Evolutionary conservation across 805 yeast species (phyloP), one percentile per base, ranked within the genome.

Genomic region (Hanseniaspora jakobsenii): DNA sequence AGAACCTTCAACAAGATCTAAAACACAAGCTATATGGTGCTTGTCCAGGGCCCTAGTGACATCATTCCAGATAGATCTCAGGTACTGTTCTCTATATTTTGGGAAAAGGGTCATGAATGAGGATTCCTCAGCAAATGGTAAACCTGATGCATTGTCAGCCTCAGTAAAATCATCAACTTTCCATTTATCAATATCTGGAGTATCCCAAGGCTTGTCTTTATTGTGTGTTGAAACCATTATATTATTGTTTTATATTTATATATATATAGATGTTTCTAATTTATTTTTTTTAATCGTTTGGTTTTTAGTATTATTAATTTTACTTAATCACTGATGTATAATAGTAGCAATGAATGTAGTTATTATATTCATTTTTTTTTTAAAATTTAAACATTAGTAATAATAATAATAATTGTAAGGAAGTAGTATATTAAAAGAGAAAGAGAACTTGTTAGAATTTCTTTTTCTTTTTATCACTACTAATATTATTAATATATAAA

Each of bases 181-280:
- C 98, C 98, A 89, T 61, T 89, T 87, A 60, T 87, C 94, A 47
- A 87, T 78, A 53, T 86, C 95, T 17, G 81, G 84, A 9, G 95
- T 87, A 59, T 87, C 97, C 97, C 97, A 87, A 43, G 97, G 97
- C 63, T 89, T 89, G 55, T 91, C 97, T 57, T 77, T 79, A 62
- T 91, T 84, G 62, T 89, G 87, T 37, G 94, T 84, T 2, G 95
- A 84, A 19, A 81, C 85, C 98, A 89, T 89, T 35, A 37, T 52
- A n/a, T 39, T n/a, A n/a, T n/a, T n/a, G n/a, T n/a, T n/a, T n/a
- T n/a, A 10, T 6, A 9, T 19, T 16, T 18, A 16, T 12, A 21
- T 39, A 23, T 4, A 3, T 12, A 23, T 17, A 21, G 32, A 14
- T 8, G 9, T n/a, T 29, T 21, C 12, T 21, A 21, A 13, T 12